These are phyloP conservation scores for Pythium plurisporium DNA, from an alignment of 352 stramenopile genomes.

Conservation along the genomic window DNA sequence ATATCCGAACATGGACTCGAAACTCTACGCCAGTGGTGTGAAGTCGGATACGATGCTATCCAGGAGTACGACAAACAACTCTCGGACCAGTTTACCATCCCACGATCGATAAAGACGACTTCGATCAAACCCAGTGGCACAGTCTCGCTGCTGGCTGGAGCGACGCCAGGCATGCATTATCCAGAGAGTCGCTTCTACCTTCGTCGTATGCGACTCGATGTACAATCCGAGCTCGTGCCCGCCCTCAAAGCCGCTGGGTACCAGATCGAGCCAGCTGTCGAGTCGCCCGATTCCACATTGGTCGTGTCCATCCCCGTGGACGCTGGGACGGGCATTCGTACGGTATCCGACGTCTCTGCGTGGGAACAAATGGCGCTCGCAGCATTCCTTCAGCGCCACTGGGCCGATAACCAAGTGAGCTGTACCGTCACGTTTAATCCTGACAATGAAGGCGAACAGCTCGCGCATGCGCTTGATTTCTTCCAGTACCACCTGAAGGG, in stretches of 20 bases:
- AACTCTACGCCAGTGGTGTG: slow-evolving; percentile 85
- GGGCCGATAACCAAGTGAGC: slow-evolving; percentile 94
- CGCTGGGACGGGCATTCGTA: slow-evolving; percentile 81
- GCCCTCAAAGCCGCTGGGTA: slow-evolving; percentile 71
- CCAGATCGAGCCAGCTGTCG: slow-evolving; percentile 66
- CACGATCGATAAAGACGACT: slow-evolving; percentile 91
- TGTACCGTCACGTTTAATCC: slow-evolving; percentile 94
- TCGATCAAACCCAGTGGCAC: slow-evolving; percentile 90
- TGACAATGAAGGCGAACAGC: slow-evolving; percentile 67
- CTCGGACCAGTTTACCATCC: slow-evolving; percentile 73
- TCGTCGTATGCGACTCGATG: slow-evolving; percentile 83
- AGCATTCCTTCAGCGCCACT: slow-evolving; percentile 91
- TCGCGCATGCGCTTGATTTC: slow-evolving; percentile 82
- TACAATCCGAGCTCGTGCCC: slow-evolving; percentile 75
- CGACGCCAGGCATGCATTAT: slow-evolving; percentile 93
- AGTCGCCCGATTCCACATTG: slow-evolving; percentile 61
- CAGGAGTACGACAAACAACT: slow-evolving; percentile 67
- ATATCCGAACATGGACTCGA: slow-evolving; percentile 71
- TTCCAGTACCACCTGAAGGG: slow-evolving; percentile 96
- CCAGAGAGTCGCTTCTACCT: slow-evolving; percentile 92
- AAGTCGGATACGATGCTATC: slow-evolving; percentile 77
- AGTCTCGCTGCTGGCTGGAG: slow-evolving; percentile 89
- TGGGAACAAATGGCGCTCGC: slow-evolving; percentile 92
- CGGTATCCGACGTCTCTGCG: slow-evolving; percentile 77
- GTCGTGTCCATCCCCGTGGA: slow-evolving; percentile 92